A percentile compares a stretch with the other conserved stretches of the same genome.
Evolutionary conservation across 2,329 filamentous ascomycete species (phyloP).

Genomic region (Akanthomyces uredinophilus): DNA sequence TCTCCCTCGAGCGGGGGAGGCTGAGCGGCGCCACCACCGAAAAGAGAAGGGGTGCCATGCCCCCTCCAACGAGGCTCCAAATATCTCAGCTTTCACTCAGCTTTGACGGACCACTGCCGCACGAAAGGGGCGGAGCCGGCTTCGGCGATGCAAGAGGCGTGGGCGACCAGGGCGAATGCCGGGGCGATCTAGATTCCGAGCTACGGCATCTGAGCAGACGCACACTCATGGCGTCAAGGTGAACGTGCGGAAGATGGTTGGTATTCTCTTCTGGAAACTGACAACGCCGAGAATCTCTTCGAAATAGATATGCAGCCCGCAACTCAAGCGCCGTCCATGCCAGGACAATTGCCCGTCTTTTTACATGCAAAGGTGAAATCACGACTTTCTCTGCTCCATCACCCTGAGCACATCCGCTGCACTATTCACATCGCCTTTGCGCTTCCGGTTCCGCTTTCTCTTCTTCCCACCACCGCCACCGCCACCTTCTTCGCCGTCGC

Average conservation of each 20-base stretch:
- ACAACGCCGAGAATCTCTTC: neutral
- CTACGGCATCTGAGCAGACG: too few relatives aligned
- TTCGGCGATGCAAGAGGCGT: neutral
- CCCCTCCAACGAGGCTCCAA: too few relatives aligned
- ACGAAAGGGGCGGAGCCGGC: too few relatives aligned
- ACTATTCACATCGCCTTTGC: constrained; percentile 73
- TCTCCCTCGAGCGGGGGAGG: too few relatives aligned
- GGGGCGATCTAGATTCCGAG: neutral
- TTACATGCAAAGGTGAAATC: constrained; percentile 1
- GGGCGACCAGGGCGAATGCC: neutral
- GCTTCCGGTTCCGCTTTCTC: constrained; percentile 70
- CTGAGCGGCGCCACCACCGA: too few relatives aligned
- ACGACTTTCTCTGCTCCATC: constrained; percentile 56
- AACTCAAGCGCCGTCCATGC: neutral
- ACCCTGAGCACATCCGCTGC: constrained; percentile 75
- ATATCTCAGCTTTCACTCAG: too few relatives aligned
- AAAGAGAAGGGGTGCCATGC: too few relatives aligned
- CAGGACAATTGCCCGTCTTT: neutral
- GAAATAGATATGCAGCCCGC: neutral
- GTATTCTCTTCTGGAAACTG: neutral
- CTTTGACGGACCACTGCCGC: too few relatives aligned
- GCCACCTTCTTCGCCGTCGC: constrained; percentile 40
- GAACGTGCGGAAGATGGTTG: too few relatives aligned
- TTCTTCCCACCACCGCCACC: constrained; percentile 46
- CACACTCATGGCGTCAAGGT: too few relatives aligned